Conservation (phyloP, 768 basidiomycete species). For the Cubamyces sp. region DNA sequence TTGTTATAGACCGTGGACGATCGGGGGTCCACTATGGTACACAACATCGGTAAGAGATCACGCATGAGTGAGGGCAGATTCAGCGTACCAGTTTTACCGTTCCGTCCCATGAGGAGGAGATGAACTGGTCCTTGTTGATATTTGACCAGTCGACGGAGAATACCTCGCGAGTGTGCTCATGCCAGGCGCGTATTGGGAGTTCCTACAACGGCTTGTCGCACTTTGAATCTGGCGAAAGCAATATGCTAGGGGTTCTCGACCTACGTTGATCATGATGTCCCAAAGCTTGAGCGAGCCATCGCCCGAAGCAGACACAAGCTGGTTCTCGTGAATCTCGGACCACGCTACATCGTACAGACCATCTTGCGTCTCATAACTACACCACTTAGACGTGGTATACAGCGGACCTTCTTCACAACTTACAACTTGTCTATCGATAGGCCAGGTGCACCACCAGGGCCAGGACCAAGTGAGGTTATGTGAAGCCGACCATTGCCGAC, state of each 20-base stretch:
- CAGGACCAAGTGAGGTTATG: slow-evolving; percentile 56
- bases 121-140: slow-evolving; percentile 84
- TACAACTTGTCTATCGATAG: slow-evolving; percentile 71
- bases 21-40: slow-evolving; percentile 82
- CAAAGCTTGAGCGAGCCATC: slow-evolving; percentile 90
- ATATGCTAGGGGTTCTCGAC: slow-evolving; percentile 6
- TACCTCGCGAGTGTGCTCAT: slow-evolving; percentile 92
- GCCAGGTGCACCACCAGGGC: slow-evolving; percentile 46
- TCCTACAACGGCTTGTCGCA: slow-evolving; percentile 58
- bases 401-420: slow-evolving; percentile 32
- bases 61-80: neutral
- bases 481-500: slow-evolving; percentile 94
- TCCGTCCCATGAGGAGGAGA: slow-evolving; percentile 92
- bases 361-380: slow-evolving; percentile 89
- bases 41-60: slow-evolving; percentile 6
- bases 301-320: slow-evolving; percentile 85
- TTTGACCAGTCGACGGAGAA: slow-evolving; percentile 97
- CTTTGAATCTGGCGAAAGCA: slow-evolving; percentile 31
- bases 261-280: slow-evolving; percentile 86
- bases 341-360: slow-evolving; percentile 90
- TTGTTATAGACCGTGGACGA: slow-evolving; percentile 73
- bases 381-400: slow-evolving; percentile 43
- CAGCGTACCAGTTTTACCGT: slow-evolving; percentile 79
- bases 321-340: slow-evolving; percentile 95
- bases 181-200: slow-evolving; percentile 88